These are phyloP conservation scores for Elsinoe australis DNA, from an alignment of 2,329 filamentous ascomycete species.

Conservation along the genomic window DNA sequence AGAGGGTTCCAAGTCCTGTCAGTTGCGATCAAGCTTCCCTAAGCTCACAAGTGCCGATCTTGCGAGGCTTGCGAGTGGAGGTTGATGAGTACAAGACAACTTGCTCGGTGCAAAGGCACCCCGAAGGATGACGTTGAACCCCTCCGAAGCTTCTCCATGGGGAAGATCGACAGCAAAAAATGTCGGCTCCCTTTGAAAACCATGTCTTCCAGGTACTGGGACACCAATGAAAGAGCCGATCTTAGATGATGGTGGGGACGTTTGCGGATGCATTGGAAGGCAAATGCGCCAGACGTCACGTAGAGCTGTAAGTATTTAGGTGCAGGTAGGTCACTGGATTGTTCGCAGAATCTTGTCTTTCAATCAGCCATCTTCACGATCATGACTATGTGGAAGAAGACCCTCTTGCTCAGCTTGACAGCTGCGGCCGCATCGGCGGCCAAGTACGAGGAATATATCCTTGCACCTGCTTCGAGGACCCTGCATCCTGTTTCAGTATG, in stretches of 20 bases:
- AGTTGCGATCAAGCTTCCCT: not conserved
- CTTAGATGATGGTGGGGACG: not conserved
- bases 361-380: not conserved
- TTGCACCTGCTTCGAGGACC: constrained; percentile 35
- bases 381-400: not conserved
- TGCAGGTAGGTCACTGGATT: not conserved
- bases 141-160: constrained; percentile 11
- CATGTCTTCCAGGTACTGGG: not conserved
- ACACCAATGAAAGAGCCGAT: not conserved
- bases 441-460: constrained; percentile 36
- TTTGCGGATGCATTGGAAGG: not conserved
- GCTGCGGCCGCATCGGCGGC: constrained; percentile 21
- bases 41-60: not conserved
- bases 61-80: not conserved
- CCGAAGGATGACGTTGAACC: constrained; percentile 9
- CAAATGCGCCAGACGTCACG: not conserved
- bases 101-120: not conserved
- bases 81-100: not conserved
- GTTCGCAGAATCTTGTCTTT: not conserved
- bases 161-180: constrained; percentile 10
- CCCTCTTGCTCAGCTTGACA: not conserved
- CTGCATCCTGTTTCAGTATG: constrained; percentile 33
- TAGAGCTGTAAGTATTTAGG: not conserved
- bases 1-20: not conserved
- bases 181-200: not conserved